These are phyloP conservation scores for Seiridium cupressi DNA, from an alignment of 2,329 filamentous ascomycete species.

Conservation along the genomic window DNA sequence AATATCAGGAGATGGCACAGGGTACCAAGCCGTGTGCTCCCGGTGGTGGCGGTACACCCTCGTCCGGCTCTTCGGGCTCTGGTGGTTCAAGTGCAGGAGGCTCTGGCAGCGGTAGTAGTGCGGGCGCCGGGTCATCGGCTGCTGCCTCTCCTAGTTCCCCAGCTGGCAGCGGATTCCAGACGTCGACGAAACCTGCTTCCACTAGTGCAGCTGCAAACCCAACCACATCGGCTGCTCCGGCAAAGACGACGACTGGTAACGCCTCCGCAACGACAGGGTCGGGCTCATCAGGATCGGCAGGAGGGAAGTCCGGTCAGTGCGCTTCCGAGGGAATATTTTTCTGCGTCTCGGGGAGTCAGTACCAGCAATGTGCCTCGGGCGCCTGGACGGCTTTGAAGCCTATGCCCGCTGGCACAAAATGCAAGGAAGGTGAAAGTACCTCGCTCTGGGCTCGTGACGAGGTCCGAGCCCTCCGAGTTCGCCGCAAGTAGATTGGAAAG, in stretches of 20 bases:
- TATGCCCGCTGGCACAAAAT: constrained; percentile 28
- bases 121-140: neutral
- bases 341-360: constrained; percentile 28
- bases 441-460: constrained; percentile 20
- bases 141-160: neutral
- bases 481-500: neutral
- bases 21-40: neutral
- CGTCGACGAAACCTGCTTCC: neutral
- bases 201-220: neutral
- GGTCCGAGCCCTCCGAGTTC: neutral
- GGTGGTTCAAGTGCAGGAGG: neutral
- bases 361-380: constrained; percentile 32
- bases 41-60: constrained; percentile 3
- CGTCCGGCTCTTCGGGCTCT: constrained; percentile 12
- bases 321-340: constrained; percentile 30
- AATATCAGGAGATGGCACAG: neutral
- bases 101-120: neutral
- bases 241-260: neutral
- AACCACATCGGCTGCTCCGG: neutral
- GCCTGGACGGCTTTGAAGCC: constrained; percentile 25
- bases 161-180: constrained; percentile 2
- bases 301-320: constrained; percentile 27
- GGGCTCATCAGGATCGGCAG: constrained; percentile 4
- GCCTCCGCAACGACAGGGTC: neutral
- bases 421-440: constrained; percentile 22